Evolutionary conservation across 768 basidiomycete genomes (phyloP).

Genomic region (Boletus bicolor): DNA sequence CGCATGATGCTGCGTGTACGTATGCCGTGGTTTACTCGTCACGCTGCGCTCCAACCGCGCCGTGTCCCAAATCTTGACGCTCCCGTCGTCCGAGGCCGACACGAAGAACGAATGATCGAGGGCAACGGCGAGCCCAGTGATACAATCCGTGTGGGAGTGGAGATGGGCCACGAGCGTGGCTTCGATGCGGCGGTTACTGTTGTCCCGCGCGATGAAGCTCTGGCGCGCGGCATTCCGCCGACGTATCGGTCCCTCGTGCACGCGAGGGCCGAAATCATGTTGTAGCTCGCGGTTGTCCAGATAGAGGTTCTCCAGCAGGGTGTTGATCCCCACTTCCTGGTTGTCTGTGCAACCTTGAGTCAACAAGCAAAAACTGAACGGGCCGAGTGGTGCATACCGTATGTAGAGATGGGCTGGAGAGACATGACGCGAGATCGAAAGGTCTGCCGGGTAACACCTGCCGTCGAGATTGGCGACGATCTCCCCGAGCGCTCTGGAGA

Average conservation of each 20-base stretch:
- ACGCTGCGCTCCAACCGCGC: constrained; percentile 93
- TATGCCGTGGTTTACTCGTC: constrained; percentile 76
- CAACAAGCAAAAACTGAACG: not conserved
- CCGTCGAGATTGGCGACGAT: constrained; percentile 70
- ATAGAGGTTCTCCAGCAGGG: constrained; percentile 86
- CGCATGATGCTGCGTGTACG: constrained; percentile 70
- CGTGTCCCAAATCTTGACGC: constrained; percentile 90
- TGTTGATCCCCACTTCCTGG: constrained; percentile 85
- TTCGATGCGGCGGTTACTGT: constrained; percentile 57
- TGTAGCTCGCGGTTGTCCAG: constrained; percentile 84
- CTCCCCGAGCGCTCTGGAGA: constrained; percentile 74
- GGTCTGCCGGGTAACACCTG: constrained; percentile 49
- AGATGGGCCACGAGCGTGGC: constrained; percentile 83
- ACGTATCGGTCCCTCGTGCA: constrained; percentile 78
- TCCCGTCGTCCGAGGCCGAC: constrained; percentile 91
- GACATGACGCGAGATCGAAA: constrained; percentile 50
- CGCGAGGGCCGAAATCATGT: constrained; percentile 87
- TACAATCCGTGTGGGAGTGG: constrained; percentile 72
- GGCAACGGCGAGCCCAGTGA: constrained; percentile 81
- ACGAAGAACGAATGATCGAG: constrained; percentile 96
- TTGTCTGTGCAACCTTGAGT: constrained; percentile 54
- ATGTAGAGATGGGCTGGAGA: constrained; percentile 61
- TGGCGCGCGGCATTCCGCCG: constrained; percentile 72
- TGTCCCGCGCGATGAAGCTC: constrained; percentile 65
- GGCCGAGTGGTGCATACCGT: constrained; percentile 45